Evolutionary conservation across 257 asterid genomes (phyloP), one percentile per base, ranked within the genome.

Genomic region (Coffea canephora): DNA sequence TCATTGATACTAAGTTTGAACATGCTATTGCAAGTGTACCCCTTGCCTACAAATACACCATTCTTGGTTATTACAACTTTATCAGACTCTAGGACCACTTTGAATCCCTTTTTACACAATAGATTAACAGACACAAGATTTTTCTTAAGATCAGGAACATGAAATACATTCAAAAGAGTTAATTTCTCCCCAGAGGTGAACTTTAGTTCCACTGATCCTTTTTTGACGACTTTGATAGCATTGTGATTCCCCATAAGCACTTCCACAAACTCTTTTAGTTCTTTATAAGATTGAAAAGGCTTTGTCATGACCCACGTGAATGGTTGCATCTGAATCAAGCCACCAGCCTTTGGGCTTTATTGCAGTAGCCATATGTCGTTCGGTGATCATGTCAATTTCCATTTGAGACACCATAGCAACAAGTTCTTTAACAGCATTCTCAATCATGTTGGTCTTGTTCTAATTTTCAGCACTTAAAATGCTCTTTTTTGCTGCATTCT

Each of bases 31-130:
- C 59, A 74, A 50, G 14, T 3, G 25, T 74, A 54, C 2, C n/a
- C 39, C 41, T 36, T 75, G 12, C 52, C 79, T 13, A 75, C 71
- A 59, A 75, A 75, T 39, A 39, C 49, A 13, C 71, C 23, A 59
- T 75, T 61, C 79, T 75, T 74, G 18, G 78, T 19, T 59, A 5
- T 59, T 59, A 19, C 23, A 2, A 55, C n/a, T 55, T 55, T 55
- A 55, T 55, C 64, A 55, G 9, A 55, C n/a, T 55, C 64, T 55
- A 55, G 59, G n/a, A 48, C 52, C 6, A 31, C 13, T 52, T 52
- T 52, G 59, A 52, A 13, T 19, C 21, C 59, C 21, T 52, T 61
- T 3, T 61, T 61, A 23, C 10, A 61, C 12, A 61, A 31, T 31
- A 31, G 31, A 31, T 31, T 31, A 31, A 31, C 31, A 31, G 31